These are phyloP conservation scores for Musa acuminata DNA, from an alignment of 176 grass and related monocot species.

Conservation along the genomic window DNA sequence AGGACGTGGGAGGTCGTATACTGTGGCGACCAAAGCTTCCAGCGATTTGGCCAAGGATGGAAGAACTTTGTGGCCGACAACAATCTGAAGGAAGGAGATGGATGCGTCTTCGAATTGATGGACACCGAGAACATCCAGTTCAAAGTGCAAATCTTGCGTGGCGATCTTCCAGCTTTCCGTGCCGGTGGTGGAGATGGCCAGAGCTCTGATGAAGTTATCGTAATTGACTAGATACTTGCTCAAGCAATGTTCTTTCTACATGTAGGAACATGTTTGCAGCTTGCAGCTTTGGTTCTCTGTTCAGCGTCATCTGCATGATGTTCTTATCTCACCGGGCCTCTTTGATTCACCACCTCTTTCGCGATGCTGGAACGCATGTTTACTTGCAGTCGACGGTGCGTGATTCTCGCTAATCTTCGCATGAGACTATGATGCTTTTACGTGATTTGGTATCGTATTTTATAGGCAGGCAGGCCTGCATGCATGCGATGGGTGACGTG, in stretches of 20 bases:
- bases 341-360: too few relatives aligned
- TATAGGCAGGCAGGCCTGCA: too few relatives aligned
- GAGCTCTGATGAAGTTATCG: conserved; percentile 27
- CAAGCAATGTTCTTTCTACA: background rate
- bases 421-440: too few relatives aligned
- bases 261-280: too few relatives aligned
- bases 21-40: conserved; percentile 3
- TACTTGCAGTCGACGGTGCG: too few relatives aligned
- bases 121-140: conserved; percentile 25
- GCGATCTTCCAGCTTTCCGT: conserved; percentile 19
- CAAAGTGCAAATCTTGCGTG: conserved; percentile 36
- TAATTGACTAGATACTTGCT: conserved; percentile 33
- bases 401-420: too few relatives aligned
- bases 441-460: too few relatives aligned
- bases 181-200: conserved; percentile 24
- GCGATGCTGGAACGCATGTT: too few relatives aligned
- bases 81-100: conserved; percentile 28
- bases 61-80: conserved; percentile 29
- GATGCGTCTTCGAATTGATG: conserved; percentile 38
- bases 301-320: too few relatives aligned
- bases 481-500: too few relatives aligned
- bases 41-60: conserved; percentile 31
- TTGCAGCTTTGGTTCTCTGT: too few relatives aligned
- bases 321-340: too few relatives aligned
- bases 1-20: conserved; percentile 40